phyloP scores from a whole-genome alignment of 1,284 basidiomycete species.

The Leccinum insigne region DNA sequence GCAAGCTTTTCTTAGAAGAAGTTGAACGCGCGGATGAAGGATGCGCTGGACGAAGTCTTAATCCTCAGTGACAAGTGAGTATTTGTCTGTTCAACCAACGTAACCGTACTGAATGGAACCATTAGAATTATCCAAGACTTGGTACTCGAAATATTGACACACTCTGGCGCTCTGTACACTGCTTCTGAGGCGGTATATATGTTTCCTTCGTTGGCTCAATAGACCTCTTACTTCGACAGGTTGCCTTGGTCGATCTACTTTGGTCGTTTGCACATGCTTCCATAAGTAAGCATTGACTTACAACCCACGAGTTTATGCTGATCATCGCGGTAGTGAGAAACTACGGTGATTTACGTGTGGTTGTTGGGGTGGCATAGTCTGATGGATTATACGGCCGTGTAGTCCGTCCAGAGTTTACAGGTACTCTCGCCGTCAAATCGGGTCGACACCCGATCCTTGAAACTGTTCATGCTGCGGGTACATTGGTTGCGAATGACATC shows the following conservation, averaged over 20 bases:
- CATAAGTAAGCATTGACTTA: constrained; percentile 52
- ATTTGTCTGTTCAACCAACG: background rate
- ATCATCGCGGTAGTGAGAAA: constrained; percentile 54
- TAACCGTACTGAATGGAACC: background rate
- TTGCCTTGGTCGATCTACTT: constrained; percentile 84
- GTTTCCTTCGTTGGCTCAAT: background rate
- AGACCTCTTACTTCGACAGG: constrained; percentile 37
- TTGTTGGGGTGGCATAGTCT: background rate
- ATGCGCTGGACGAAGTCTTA: constrained; percentile 81
- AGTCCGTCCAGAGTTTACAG: constrained; percentile 90
- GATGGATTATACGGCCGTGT: background rate
- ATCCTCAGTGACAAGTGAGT: constrained; percentile 75
- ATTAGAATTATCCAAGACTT: constrained; percentile 75
- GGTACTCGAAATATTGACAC: constrained; percentile 58
- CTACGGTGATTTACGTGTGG: constrained; percentile 51
- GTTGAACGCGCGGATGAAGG: constrained; percentile 81
- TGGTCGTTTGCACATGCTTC: constrained; percentile 84
- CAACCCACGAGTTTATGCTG: background rate
- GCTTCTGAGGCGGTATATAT: constrained; percentile 79
- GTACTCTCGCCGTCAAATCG: constrained; percentile 81
- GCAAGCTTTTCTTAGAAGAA: constrained; percentile 53
- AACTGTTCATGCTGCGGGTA: constrained; percentile 63
- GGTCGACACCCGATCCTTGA: constrained; percentile 89
- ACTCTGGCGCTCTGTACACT: constrained; percentile 80
- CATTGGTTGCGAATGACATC: constrained; percentile 83